Percentiles rank a stretch among this genome's conserved stretches.
These are phyloP conservation scores for Giardia duodenalis DNA, from an alignment of 208 protist species.

Conservation along the genomic window DNA sequence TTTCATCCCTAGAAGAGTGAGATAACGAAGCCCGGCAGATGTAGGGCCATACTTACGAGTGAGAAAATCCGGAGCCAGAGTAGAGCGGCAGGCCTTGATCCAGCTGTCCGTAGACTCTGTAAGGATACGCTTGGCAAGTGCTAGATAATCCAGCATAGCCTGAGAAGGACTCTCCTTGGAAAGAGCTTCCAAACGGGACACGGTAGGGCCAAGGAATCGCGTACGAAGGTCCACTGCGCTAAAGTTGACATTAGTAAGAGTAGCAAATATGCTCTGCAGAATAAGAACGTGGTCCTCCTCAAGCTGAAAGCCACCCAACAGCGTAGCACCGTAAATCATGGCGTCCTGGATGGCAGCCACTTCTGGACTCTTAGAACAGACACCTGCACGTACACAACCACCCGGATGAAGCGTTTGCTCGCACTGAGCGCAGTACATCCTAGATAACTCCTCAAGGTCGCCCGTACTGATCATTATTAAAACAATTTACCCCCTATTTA, in stretches of 20 bases:
- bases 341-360: conserved; percentile 48
- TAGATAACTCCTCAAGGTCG: conserved; percentile 12
- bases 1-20: conserved; percentile 15
- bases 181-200: background rate
- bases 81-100: background rate
- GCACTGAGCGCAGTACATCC: conserved; percentile 66
- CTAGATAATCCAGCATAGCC: background rate
- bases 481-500: too few relatives aligned
- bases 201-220: background rate
- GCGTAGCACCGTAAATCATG: conserved; percentile 27
- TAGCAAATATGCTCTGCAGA: conserved; percentile 48
- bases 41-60: background rate
- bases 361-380: conserved; percentile 53
- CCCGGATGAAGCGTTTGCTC: conserved; percentile 52
- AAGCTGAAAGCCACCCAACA: conserved; percentile 28
- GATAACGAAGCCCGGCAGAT: background rate
- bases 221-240: conserved; percentile 25
- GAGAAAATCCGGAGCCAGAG: background rate
- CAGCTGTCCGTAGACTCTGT: background rate
- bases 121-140: background rate
- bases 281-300: background rate
- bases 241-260: conserved; percentile 60
- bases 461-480: too few relatives aligned
- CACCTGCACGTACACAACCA: conserved; percentile 55
- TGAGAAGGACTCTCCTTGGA: background rate